A percentile compares a stretch with the other conserved stretches of the same genome.
Conservation (phyloP, 208 protist genomes). For the Trypanosoma brucei region DNA sequence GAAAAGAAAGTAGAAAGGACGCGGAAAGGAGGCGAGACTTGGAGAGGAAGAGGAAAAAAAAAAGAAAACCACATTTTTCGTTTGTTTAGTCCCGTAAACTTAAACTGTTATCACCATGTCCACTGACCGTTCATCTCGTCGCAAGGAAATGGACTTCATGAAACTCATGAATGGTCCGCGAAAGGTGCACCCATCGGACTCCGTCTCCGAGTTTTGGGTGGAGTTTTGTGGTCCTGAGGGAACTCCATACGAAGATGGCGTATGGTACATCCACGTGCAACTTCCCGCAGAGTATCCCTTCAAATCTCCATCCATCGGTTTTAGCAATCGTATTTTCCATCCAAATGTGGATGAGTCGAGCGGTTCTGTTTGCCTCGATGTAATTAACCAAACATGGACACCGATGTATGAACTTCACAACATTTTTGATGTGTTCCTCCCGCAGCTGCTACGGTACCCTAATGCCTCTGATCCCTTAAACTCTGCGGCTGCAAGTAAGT, state of each 20-base stretch:
- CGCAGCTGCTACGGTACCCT: conserved; percentile 97
- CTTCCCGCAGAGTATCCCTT: conserved; percentile 97
- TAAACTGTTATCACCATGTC: conserved; percentile 8
- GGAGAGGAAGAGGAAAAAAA: neutral
- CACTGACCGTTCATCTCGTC: conserved; percentile 41
- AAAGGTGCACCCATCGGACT: conserved; percentile 91
- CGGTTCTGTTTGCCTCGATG: conserved; percentile 98
- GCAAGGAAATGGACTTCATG: conserved; percentile 95
- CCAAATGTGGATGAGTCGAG: conserved; percentile 98
- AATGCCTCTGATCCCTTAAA: conserved; percentile 97
- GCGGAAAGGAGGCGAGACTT: neutral
- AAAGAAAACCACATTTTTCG: neutral
- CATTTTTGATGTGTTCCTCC: conserved; percentile 96
- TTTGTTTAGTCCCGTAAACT: too few relatives aligned
- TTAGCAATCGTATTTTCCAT: conserved; percentile 97
- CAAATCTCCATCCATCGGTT: conserved; percentile 98
- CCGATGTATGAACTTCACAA: conserved; percentile 96
- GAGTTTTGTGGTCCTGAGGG: conserved; percentile 96
- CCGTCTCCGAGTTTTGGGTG: conserved; percentile 93
- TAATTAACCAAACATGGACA: conserved; percentile 99
- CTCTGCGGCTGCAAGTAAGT: conserved; percentile 90
- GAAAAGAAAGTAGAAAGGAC: neutral
- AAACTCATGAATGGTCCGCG: conserved; percentile 96
- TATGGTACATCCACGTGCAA: conserved; percentile 96
- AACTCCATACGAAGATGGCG: conserved; percentile 95